These are phyloP conservation scores for Ceratobasidium sp. DNA, from an alignment of 1,284 basidiomycete genomes.

Conservation along the genomic window DNA sequence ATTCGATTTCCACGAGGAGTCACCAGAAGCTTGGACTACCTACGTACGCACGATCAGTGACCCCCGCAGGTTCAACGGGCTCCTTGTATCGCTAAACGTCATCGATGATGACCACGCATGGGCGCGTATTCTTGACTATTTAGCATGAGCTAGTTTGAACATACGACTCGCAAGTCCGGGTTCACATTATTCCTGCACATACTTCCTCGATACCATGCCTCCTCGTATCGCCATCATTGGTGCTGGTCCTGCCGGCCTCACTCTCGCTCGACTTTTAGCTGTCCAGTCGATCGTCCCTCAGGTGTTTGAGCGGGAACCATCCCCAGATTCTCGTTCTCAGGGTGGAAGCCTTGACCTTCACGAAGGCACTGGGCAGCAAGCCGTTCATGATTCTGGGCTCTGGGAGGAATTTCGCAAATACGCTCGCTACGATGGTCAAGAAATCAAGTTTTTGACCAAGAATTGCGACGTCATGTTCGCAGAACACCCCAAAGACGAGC, in stretches of 20 bases:
- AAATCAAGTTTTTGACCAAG: constrained; percentile 46
- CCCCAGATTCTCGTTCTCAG: constrained; percentile 48
- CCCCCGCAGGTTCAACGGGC: not conserved
- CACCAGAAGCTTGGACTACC: not conserved
- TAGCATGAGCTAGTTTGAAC: not conserved
- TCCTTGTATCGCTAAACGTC: not conserved
- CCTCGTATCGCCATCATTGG: constrained; percentile 49
- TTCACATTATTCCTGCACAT: not conserved
- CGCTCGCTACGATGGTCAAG: constrained; percentile 47
- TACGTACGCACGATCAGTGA: not conserved
- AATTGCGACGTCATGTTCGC: constrained; percentile 41
- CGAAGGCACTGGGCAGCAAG: constrained; percentile 49
- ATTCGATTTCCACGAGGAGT: not conserved
- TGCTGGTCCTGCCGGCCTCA: constrained; percentile 53
- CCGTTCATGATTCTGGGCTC: constrained; percentile 49
- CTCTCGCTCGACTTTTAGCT: constrained; percentile 52
- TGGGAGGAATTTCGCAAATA: constrained; percentile 47
- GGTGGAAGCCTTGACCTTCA: constrained; percentile 56
- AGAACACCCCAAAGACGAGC: constrained; percentile 11
- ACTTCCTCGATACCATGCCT: not conserved
- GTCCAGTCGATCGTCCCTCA: constrained; percentile 47
- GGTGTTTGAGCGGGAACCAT: constrained; percentile 52
- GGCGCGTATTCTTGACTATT: not conserved
- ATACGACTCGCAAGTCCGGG: not conserved
- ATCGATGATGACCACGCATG: not conserved